These are phyloP conservation scores for Aspergillus sp. DNA, from an alignment of 2,329 filamentous ascomycete genomes.

Conservation along the genomic window DNA sequence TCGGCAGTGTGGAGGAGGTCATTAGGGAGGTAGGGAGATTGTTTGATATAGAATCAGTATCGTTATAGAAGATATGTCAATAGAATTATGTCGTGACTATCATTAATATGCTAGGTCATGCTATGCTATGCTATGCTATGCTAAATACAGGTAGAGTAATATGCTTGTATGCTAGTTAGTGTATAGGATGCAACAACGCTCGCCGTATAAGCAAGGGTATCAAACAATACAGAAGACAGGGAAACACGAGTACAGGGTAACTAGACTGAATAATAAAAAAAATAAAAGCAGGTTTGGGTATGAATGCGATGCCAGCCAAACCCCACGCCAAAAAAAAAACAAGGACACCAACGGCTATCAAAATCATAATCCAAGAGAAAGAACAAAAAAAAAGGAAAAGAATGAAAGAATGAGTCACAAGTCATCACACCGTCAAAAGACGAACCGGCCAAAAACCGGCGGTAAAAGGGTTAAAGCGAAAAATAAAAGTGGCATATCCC, in stretches of 20 bases:
- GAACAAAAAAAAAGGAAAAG: conserved; percentile 6
- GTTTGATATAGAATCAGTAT: neutral
- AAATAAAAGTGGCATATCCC: too few species aligned
- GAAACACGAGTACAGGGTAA: neutral
- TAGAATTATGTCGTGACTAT: neutral
- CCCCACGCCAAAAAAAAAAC: conserved; percentile 3
- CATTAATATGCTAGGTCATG: neutral
- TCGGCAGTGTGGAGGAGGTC: conserved; percentile 49
- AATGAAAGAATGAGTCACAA: conserved; percentile 5
- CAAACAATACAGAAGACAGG: neutral
- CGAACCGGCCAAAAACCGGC: neutral
- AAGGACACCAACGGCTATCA: neutral
- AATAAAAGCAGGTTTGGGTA: neutral
- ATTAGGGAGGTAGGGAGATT: conserved; percentile 41
- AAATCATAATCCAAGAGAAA: too few species aligned
- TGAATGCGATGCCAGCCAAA: neutral
- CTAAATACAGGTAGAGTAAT: conserved; percentile 1
- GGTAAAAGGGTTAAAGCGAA: neutral
- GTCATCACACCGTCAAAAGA: neutral
- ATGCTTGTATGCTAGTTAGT: neutral
- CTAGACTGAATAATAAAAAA: neutral
- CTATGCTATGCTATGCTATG: conserved; percentile 11
- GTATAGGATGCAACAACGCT: neutral
- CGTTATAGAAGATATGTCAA: too few species aligned
- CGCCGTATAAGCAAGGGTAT: neutral